Percentiles rank a stretch among this genome's conserved stretches.
Evolutionary conservation across 2,329 filamentous ascomycete species (phyloP).

Genomic region (Penicillium glabrum): DNA sequence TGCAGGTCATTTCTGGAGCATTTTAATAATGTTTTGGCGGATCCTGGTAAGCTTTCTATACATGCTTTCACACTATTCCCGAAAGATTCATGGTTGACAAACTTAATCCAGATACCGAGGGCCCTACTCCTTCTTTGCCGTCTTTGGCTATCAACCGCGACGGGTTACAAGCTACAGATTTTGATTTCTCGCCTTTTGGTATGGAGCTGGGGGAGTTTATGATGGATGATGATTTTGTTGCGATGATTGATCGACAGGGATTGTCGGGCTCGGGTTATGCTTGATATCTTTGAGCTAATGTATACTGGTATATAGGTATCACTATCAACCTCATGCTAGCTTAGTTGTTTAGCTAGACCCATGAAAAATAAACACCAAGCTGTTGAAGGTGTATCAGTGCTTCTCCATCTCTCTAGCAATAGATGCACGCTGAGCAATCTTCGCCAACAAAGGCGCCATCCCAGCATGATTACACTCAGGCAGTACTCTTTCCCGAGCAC

Average conservation of each 20-base stretch:
- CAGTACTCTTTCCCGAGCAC: neutral
- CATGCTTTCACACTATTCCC: neutral
- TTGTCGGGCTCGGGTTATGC: neutral
- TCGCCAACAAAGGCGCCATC: constrained; percentile 22
- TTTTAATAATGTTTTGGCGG: constrained; percentile 12
- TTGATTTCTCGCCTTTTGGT: constrained; percentile 26
- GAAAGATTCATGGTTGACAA: neutral
- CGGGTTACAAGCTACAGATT: neutral
- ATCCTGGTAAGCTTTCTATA: constrained; percentile 4
- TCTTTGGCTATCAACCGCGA: neutral
- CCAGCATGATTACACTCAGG: constrained; percentile 27
- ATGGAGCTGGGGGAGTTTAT: constrained; percentile 41
- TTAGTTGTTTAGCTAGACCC: too few species aligned
- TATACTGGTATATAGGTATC: neutral
- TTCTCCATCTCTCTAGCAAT: constrained; percentile 1
- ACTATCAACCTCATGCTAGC: neutral
- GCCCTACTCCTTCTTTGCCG: neutral
- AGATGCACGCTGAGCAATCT: constrained; percentile 16
- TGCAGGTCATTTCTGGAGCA: constrained; percentile 30
- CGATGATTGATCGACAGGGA: constrained; percentile 7
- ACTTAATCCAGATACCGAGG: neutral
- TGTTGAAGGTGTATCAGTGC: neutral
- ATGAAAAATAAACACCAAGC: neutral
- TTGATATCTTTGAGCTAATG: neutral
- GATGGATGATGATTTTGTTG: constrained; percentile 33